A percentile compares a stretch with the other conserved stretches of the same genome.
These are phyloP conservation scores for Schoenoplectus tabernaemontani DNA, from an alignment of 202 grass and related monocot genomes.

Conservation along the genomic window DNA sequence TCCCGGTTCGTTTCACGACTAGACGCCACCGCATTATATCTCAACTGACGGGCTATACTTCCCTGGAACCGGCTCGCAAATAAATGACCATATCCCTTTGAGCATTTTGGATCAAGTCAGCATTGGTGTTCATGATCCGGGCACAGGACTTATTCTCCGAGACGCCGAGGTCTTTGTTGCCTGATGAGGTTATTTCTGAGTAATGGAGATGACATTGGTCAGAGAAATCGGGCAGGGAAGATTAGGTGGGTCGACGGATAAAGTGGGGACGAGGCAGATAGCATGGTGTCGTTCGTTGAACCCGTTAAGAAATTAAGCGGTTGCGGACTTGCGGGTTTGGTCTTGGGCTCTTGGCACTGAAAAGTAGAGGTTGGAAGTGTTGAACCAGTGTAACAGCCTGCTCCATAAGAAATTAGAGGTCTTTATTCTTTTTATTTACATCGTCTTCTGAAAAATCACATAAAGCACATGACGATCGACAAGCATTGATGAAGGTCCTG, in stretches of 20 bases:
- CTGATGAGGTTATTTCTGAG: neutral
- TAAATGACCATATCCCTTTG: neutral
- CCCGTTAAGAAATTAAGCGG: neutral
- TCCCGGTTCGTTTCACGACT: constrained; percentile 1
- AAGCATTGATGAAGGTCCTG: neutral
- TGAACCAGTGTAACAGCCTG: neutral
- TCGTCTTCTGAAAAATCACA: neutral
- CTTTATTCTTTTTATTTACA: neutral
- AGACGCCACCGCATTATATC: constrained; percentile 1
- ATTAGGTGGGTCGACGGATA: neutral
- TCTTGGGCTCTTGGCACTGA: neutral
- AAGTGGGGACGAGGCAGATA: neutral
- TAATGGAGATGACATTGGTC: neutral
- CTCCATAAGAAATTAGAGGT: too few relatives aligned
- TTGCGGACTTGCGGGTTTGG: neutral
- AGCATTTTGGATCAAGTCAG: neutral
- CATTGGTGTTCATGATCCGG: neutral
- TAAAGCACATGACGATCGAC: neutral
- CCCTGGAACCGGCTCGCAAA: neutral
- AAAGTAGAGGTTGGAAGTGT: neutral
- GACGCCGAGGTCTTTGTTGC: neutral
- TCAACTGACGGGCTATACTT: neutral
- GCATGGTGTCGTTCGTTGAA: neutral
- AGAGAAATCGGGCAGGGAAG: neutral
- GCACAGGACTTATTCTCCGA: neutral